These are phyloP conservation scores for Wickerhamomyces chambardii DNA, from an alignment of 805 yeast species.

Conservation along the genomic window DNA sequence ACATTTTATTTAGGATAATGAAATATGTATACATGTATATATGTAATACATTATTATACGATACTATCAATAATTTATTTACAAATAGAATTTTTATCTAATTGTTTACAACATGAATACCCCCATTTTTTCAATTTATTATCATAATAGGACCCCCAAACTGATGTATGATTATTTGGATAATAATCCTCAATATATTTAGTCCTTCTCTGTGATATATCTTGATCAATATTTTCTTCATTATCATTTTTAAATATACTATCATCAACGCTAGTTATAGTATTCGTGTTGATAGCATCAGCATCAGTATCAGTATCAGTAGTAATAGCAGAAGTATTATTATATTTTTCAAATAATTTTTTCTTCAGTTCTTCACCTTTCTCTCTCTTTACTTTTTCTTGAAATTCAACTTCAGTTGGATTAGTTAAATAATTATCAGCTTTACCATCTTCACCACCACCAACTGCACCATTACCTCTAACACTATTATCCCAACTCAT, in stretches of 20 bases:
- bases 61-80: too few relatives aligned
- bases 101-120: constrained; percentile 29
- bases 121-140: constrained; percentile 31
- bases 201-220: not conserved
- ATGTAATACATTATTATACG: too few relatives aligned
- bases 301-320: constrained; percentile 18
- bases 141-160: constrained; percentile 35
- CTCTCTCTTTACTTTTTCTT: constrained; percentile 18
- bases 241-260: constrained; percentile 1
- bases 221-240: constrained; percentile 14
- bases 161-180: constrained; percentile 28
- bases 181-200: constrained; percentile 26
- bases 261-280: constrained; percentile 2
- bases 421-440: constrained; percentile 25
- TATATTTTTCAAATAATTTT: constrained; percentile 26
- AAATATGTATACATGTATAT: too few relatives aligned
- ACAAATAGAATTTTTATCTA: constrained; percentile 24
- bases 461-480: constrained; percentile 9
- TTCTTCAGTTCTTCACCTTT: constrained; percentile 15
- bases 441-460: constrained; percentile 17
- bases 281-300: too few relatives aligned
- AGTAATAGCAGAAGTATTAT: not conserved
- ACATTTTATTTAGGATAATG: too few relatives aligned
- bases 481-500: constrained; percentile 39
- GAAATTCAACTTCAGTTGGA: constrained; percentile 33